phyloP scores from a whole-genome alignment of 2,329 filamentous ascomycete genomes.

The Trichoderma sp. region DNA sequence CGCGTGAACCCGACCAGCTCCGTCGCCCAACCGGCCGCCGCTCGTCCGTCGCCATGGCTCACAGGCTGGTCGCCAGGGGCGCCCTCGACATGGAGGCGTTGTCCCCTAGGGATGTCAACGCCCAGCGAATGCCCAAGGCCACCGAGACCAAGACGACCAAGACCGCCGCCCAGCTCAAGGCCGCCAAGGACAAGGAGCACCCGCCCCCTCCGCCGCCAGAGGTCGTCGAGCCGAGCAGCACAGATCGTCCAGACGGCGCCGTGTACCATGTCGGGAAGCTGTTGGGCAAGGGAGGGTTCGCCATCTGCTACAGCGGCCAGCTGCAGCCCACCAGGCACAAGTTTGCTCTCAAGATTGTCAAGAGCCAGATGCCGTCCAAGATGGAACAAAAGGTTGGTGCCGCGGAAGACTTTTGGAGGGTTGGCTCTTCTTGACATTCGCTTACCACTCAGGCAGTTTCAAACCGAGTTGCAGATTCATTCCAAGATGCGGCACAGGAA shows the following conservation, averaged over 20 bases:
- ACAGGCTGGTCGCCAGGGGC: constrained; percentile 52
- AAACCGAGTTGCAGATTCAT: constrained; percentile 92
- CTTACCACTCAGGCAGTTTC: constrained; percentile 51
- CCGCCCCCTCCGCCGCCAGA: constrained; percentile 64
- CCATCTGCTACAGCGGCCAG: constrained; percentile 76
- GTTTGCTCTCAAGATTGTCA: constrained; percentile 81
- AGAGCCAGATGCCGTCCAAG: constrained; percentile 78
- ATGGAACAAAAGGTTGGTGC: constrained; percentile 76
- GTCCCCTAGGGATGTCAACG: constrained; percentile 66
- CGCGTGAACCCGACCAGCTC: not conserved
- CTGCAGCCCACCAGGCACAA: constrained; percentile 66
- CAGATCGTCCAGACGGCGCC: constrained; percentile 69
- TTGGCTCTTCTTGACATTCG: not conserved
- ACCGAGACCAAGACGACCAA: constrained; percentile 54
- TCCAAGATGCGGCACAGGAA: constrained; percentile 97
- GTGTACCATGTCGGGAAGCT: constrained; percentile 74
- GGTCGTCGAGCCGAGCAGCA: constrained; percentile 65
- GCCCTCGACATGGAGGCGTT: constrained; percentile 63
- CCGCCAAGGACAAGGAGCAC: constrained; percentile 66
- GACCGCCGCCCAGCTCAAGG: constrained; percentile 55
- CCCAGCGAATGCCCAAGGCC: constrained; percentile 54
- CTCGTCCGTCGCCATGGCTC: constrained; percentile 45
- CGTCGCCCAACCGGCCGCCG: not conserved
- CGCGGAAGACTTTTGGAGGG: not conserved
- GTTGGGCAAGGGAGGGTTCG: constrained; percentile 80